phyloP scores from a whole-genome alignment of 2,329 filamentous ascomycete species.

The Colletotrichum sp. region DNA sequence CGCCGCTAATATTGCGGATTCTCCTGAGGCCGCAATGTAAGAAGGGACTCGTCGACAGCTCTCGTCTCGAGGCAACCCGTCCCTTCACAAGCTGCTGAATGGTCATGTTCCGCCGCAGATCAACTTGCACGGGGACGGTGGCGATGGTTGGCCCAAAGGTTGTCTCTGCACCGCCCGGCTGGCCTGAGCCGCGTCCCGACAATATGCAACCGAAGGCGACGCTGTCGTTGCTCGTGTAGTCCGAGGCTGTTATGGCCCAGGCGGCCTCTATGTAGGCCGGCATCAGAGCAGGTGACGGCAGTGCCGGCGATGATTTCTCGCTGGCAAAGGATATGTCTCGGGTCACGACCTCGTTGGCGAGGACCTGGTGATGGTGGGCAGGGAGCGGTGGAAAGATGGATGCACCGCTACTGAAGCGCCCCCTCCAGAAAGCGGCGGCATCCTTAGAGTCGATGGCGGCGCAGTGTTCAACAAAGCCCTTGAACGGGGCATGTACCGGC shows the following conservation, averaged over 20 bases:
- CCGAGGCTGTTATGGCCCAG: not conserved
- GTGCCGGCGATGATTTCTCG: not conserved
- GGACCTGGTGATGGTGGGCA: not conserved
- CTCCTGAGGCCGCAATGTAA: not conserved
- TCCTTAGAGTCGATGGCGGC: not conserved
- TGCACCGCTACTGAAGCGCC: not conserved
- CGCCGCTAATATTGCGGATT: not conserved
- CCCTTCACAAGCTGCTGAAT: not conserved
- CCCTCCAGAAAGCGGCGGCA: not conserved
- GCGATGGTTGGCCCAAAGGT: not conserved
- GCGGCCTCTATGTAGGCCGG: not conserved
- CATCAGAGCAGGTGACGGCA: not conserved
- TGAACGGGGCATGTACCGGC: not conserved
- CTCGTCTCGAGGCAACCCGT: not conserved
- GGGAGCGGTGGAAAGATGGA: not conserved
- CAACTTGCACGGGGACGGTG: not conserved
- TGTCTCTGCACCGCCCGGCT: not conserved
- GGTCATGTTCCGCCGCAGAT: not conserved
- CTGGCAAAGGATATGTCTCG: not conserved
- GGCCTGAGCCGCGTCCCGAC: not conserved
- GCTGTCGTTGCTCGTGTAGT: not conserved
- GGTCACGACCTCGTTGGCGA: not conserved
- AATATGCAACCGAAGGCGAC: not conserved
- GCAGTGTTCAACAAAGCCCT: not conserved
- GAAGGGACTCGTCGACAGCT: not conserved